These are phyloP conservation scores for Raffaelea arxii DNA, from an alignment of 2,329 filamentous ascomycete genomes.

Conservation along the genomic window DNA sequence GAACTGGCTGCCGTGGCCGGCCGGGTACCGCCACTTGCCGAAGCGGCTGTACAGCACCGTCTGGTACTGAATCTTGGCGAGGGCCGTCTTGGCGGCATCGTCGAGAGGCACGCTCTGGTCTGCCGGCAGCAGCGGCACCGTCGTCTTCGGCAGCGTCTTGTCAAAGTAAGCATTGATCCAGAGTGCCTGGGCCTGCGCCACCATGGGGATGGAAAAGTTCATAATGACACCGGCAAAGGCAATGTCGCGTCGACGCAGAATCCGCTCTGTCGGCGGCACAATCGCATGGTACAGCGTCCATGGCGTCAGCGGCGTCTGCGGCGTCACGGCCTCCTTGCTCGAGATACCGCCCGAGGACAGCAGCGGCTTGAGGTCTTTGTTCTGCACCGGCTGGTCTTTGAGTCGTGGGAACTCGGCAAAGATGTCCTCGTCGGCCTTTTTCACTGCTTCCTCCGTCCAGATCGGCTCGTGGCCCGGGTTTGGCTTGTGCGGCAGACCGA, in stretches of 20 bases:
- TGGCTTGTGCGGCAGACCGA: slow-evolving; percentile 36
- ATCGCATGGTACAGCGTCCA: slow-evolving; percentile 38
- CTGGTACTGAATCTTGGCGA: slow-evolving; percentile 37
- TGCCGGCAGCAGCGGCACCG: slow-evolving; percentile 15
- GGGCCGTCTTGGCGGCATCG: slow-evolving; percentile 22
- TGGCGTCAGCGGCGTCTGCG: slow-evolving; percentile 22
- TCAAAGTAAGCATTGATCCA: slow-evolving; percentile 60
- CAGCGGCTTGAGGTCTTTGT: slow-evolving; percentile 34
- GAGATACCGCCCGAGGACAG: slow-evolving; percentile 26
- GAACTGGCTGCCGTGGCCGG: slow-evolving; percentile 50
- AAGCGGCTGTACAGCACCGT: slow-evolving; percentile 58
- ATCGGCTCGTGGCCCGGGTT: slow-evolving; percentile 15
- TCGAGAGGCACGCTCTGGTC: background rate
- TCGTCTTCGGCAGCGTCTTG: slow-evolving; percentile 27
- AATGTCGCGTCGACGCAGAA: slow-evolving; percentile 28
- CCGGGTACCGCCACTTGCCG: slow-evolving; percentile 59
- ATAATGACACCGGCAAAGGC: slow-evolving; percentile 35
- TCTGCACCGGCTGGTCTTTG: slow-evolving; percentile 37
- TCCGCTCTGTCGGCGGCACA: slow-evolving; percentile 27
- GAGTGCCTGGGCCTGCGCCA: slow-evolving; percentile 41
- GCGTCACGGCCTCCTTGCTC: slow-evolving; percentile 17
- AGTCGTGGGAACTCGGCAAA: slow-evolving; percentile 42
- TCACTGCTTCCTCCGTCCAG: slow-evolving; percentile 27
- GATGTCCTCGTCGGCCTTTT: slow-evolving; percentile 42
- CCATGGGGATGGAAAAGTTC: slow-evolving; percentile 31